Base-by-base conservation (phyloP, 768 basidiomycete species). In the Psilocybe cyanescens region DNA sequence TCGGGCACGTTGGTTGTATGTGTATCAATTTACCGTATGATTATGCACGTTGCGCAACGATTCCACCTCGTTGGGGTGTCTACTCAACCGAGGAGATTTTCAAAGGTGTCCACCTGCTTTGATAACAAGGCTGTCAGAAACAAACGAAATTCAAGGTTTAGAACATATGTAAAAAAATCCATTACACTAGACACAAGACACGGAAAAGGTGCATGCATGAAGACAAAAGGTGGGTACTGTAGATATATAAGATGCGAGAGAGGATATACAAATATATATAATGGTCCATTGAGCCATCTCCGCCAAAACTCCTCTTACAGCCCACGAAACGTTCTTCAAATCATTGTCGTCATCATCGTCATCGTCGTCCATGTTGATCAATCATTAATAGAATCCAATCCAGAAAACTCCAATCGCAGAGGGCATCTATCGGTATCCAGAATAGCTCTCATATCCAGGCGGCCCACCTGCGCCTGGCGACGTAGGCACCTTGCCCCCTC, bases 371-470 rank as follows among this genome's bases (percentile, higher is more conserved):
- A 8, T 14, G 5, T 44, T 16, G 7, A 35, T 3, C 33, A 11
- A 6, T 35, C 41, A 12, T 44, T 12, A 44, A 44, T 12, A 44
- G 4, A n/a, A 44, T n/a, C 41, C 41, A 12, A 44, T 44, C 41
- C 41, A 44, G n/a, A 8, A 44, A 44, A 44, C n/a, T 24, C 24
- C 24, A 24, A 24, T 24, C 24, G 24, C 2, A 24, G 24, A 24
- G 24, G 24, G 24, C 24, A 24, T 44, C 41, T 73, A 86, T 67
- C 78, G 79, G 70, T 84, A 85, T 60, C 79, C 83, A 51, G 80
- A 70, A 67, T 86, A 86, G 24, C 75, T 77, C 29, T 86, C 85
- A 71, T 87, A 87, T 61, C 79, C 80, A 12, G 85, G 85, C 8
- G 83, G 81, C 14, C 41, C 55, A 41, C 65, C 58, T 11, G 33